These are phyloP conservation scores for Aspergillus calidoustus DNA, from an alignment of 2,329 filamentous ascomycete species.

Conservation along the genomic window DNA sequence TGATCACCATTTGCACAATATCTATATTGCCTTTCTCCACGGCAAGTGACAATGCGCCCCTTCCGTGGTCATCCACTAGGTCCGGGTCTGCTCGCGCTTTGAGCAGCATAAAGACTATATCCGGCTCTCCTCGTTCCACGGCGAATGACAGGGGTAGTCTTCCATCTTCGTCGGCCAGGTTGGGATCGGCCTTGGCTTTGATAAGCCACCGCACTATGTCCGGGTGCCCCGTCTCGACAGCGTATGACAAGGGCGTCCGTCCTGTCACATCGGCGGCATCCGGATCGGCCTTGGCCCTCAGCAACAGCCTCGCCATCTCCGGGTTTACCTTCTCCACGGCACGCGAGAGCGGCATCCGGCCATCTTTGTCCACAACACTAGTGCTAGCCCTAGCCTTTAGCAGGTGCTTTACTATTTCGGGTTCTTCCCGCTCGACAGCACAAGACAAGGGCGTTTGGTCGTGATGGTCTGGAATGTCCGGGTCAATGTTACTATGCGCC, in stretches of 20 bases:
- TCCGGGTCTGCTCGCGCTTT: slow-evolving; percentile 20
- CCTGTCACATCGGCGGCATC: slow-evolving; percentile 20
- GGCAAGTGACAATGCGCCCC: slow-evolving; percentile 22
- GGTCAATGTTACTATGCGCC: slow-evolving; percentile 19
- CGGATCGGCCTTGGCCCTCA: slow-evolving; percentile 21
- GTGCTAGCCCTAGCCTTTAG: slow-evolving; percentile 22
- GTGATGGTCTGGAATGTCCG: slow-evolving; percentile 21
- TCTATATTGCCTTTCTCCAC: slow-evolving; percentile 26
- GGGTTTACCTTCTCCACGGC: slow-evolving; percentile 29
- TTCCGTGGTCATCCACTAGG: slow-evolving; percentile 19
- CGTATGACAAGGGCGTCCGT: slow-evolving; percentile 22
- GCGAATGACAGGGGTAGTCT: slow-evolving; percentile 24
- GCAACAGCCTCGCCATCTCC: slow-evolving; percentile 26
- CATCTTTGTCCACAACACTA: slow-evolving; percentile 20
- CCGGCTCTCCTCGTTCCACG: slow-evolving; percentile 26
- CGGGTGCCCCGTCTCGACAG: slow-evolving; percentile 24
- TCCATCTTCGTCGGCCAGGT: slow-evolving; percentile 20
- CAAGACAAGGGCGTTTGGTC: slow-evolving; percentile 24
- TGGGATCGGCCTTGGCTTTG: slow-evolving; percentile 20
- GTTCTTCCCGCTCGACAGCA: slow-evolving; percentile 23
- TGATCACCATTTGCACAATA: slow-evolving; percentile 27
- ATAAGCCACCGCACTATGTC: slow-evolving; percentile 26
- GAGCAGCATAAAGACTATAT: slow-evolving; percentile 28
- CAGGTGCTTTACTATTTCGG: slow-evolving; percentile 21
- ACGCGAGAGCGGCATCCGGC: slow-evolving; percentile 21